A percentile compares a stretch with the other conserved stretches of the same genome.
Conservation (phyloP, 164 flowering plant species). For the Vitis cinerea region DNA sequence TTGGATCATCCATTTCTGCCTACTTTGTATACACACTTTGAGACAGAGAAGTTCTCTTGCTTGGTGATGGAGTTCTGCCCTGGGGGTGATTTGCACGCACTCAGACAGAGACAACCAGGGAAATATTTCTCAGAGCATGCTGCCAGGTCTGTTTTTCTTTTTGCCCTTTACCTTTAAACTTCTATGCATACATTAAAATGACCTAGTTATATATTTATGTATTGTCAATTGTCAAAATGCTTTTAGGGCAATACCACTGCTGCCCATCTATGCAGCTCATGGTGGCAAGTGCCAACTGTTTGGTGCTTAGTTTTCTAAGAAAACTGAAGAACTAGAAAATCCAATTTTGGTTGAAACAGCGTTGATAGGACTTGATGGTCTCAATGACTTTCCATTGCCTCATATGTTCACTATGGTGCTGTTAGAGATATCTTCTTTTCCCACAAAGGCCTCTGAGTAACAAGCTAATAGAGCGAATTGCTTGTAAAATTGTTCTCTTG, state of each 20-base stretch:
- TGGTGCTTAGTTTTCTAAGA: too few species aligned
- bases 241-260: not conserved
- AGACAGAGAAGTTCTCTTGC: slow-evolving; percentile 74
- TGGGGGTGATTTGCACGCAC: slow-evolving; percentile 86
- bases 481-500: too few species aligned
- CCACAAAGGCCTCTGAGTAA: too few species aligned
- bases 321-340: too few species aligned
- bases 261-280: too few species aligned
- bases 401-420: too few species aligned
- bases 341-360: too few species aligned
- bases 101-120: slow-evolving; percentile 82
- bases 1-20: slow-evolving; percentile 93
- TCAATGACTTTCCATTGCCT: too few species aligned
- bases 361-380: too few species aligned
- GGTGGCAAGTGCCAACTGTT: too few species aligned
- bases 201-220: not conserved
- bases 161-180: not conserved
- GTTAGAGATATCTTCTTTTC: too few species aligned
- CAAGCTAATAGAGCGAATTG: too few species aligned
- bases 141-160: slow-evolving; percentile 54
- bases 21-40: slow-evolving; percentile 78
- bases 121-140: slow-evolving; percentile 82
- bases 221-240: not conserved
- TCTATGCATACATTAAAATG: not conserved
- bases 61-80: slow-evolving; percentile 94